Percentiles rank a stretch among this genome's conserved stretches.
Evolutionary conservation across 2,329 filamentous ascomycete species (phyloP).

Genomic region (Fusarium solani-melongenae): DNA sequence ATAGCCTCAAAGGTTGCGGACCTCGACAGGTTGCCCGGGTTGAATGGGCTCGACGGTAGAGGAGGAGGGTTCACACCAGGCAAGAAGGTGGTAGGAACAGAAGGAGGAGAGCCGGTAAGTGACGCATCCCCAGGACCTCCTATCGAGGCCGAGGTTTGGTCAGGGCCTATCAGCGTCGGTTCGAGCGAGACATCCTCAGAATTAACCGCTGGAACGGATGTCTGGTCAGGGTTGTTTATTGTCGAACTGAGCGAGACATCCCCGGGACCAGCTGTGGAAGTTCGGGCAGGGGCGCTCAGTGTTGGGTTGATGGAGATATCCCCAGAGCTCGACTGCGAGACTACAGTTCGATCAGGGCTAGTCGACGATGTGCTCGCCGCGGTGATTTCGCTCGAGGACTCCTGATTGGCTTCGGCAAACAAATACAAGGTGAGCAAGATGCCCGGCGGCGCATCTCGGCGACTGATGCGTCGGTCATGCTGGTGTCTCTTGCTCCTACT

Average conservation of each 20-base stretch:
- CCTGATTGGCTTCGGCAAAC: background rate
- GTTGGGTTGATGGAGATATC: background rate
- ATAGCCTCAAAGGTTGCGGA: background rate
- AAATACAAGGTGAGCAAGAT: conserved; percentile 28
- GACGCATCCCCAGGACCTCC: background rate
- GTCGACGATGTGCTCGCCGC: background rate
- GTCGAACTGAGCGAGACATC: background rate
- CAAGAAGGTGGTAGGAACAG: background rate
- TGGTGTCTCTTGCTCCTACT: background rate
- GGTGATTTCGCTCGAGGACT: background rate
- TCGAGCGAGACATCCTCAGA: background rate
- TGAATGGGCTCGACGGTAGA: background rate
- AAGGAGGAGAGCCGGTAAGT: background rate
- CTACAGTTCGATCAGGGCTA: background rate
- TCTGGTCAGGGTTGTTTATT: background rate
- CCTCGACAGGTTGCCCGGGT: background rate
- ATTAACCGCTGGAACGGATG: background rate
- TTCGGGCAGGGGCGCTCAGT: background rate
- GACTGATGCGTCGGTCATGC: background rate
- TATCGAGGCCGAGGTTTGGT: background rate
- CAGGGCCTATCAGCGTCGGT: background rate
- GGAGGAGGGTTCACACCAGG: background rate
- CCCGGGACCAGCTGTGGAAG: background rate
- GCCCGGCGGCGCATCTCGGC: conserved; percentile 12
- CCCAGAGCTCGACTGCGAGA: background rate